Evolutionary conservation across 805 yeast species (phyloP).

Genomic region (Myxozyma mucilagina): DNA sequence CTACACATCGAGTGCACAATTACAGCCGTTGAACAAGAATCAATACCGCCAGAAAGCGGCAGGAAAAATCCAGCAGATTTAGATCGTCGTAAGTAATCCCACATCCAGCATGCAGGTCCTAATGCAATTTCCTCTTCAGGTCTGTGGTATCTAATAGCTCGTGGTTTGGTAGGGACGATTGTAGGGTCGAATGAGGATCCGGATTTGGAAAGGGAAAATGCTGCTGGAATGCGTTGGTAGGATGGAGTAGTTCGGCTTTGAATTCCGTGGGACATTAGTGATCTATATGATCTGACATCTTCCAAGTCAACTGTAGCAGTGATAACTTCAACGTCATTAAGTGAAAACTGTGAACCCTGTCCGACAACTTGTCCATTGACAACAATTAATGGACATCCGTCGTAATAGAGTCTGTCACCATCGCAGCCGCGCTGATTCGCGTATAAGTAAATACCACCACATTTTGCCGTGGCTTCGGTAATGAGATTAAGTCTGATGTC

Average conservation of each 20-base stretch:
- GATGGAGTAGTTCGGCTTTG: conserved; percentile 52
- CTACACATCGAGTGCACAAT: conserved; percentile 94
- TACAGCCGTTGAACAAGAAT: conserved; percentile 95
- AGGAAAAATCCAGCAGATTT: conserved; percentile 87
- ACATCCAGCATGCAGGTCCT: conserved; percentile 99
- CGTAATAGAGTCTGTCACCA: conserved; percentile 95
- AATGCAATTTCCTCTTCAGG: conserved; percentile 97
- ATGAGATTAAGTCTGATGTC: conserved; percentile 82
- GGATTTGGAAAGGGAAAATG: conserved; percentile 57
- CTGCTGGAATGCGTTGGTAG: conserved; percentile 61
- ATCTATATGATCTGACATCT: conserved; percentile 82
- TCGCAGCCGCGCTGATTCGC: conserved; percentile 98
- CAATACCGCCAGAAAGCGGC: conserved; percentile 96
- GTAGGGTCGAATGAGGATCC: conserved; percentile 59
- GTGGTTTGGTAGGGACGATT: conserved; percentile 57
- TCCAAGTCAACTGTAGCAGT: conserved; percentile 94
- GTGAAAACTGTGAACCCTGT: conserved; percentile 87
- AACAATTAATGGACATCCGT: conserved; percentile 93
- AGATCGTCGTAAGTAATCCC: conserved; percentile 96
- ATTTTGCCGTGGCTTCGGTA: conserved; percentile 88
- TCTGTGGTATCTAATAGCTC: conserved; percentile 59
- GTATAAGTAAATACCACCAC: conserved; percentile 94
- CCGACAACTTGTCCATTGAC: conserved; percentile 90
- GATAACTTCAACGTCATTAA: conserved; percentile 89
- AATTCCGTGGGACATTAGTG: conserved; percentile 70